Conservation (phyloP, 2,329 filamentous ascomycete genomes). For the Ceratocystis destructans region DNA sequence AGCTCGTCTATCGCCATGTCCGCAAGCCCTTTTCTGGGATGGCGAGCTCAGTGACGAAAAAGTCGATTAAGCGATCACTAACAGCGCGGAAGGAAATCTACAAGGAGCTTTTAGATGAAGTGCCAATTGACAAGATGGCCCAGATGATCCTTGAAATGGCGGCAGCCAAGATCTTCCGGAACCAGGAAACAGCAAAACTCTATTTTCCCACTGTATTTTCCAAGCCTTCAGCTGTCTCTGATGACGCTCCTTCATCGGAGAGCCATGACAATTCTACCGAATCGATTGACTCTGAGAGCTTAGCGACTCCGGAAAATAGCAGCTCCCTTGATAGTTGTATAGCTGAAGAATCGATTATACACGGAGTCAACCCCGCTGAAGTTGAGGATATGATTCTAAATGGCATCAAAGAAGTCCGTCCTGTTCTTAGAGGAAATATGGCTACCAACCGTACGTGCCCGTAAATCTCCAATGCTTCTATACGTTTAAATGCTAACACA, state of each 20-base stretch:
- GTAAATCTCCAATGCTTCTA: background rate
- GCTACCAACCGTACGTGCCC: background rate
- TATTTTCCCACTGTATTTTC: conserved; percentile 9
- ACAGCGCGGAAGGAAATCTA: background rate
- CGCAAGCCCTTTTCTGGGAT: background rate
- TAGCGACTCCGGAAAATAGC: background rate
- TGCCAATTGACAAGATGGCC: conserved; percentile 6
- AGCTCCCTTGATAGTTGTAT: no score
- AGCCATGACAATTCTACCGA: no score
- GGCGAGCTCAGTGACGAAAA: background rate
- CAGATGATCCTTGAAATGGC: conserved; percentile 13
- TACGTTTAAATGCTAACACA: background rate
- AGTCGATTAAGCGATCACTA: conserved; percentile 1
- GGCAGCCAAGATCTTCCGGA: conserved; percentile 8
- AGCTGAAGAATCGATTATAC: background rate
- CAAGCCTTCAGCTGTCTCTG: background rate
- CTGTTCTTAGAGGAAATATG: background rate
- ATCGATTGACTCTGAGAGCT: background rate
- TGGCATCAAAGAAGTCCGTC: conserved; percentile 6
- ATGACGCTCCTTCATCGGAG: background rate
- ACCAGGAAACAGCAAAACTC: background rate
- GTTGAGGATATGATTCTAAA: background rate
- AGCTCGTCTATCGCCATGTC: conserved; percentile 12
- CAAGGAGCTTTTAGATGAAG: background rate
- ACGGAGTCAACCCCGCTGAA: background rate